Base-by-base conservation (phyloP, 768 basidiomycete species). In the Rhodocollybia butyracea region DNA sequence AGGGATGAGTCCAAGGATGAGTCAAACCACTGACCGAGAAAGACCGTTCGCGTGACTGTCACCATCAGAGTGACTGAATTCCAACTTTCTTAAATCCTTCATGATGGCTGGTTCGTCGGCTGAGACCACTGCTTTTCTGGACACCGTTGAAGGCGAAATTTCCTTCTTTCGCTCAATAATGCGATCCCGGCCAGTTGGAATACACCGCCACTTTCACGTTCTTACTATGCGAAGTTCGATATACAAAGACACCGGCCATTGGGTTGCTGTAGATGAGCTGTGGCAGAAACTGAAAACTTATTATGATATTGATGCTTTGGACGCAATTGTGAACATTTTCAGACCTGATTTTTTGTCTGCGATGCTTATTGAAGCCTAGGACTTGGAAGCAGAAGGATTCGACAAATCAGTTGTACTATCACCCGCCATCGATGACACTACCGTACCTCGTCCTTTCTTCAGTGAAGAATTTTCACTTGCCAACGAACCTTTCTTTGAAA, bases 161-260 rank as follows among this genome's bases (percentile, higher is more conserved):
- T 79, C 88, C 8, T 88, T 94, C 70, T 93, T 94, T 66, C 82
- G 88, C 47, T 87, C 89, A 6, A 75, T 92, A 51, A 89, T 89
- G 80, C 84, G 84, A 42, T 81, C 89, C 17, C 79, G 92, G 53
- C 92, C 92, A 0, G 82, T 94, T 52, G 92, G 92, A 41, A 83
- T 88, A 30, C 87, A 94, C 69, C 84, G 84, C 27, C 82, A 91
- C 71, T 92, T 93, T 70, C 88, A 93, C 64, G 74, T 89, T 66
- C 75, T 94, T 54, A 79, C 83, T 56, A 86, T 94, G 46, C 84
- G 85, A 55, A 85, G 81, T 61, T 74, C 80, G 43, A 90, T 94
- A 57, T 72, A 78, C 63, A 82, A 82, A 64, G 87, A 91, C 62
- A 90, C 89, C 1, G 85, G 84, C 46, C 77, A 74, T 11, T 57